A percentile compares a stretch with the other conserved stretches of the same genome.
Evolutionary conservation across 2,329 filamentous ascomycete genomes (phyloP).

Genomic region (Cladosporium sp.): DNA sequence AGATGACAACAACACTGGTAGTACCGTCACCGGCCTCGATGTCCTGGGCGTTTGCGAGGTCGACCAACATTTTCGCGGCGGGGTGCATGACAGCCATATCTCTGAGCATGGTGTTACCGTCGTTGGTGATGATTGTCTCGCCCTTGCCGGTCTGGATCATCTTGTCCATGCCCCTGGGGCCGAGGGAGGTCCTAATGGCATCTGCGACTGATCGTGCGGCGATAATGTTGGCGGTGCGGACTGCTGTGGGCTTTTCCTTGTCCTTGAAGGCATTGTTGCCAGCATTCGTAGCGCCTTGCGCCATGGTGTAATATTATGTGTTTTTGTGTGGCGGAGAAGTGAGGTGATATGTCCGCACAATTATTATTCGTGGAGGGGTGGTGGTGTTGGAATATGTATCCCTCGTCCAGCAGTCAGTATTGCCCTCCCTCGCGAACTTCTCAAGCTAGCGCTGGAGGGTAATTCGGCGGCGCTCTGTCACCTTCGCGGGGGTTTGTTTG

Average conservation of each 20-base stretch:
- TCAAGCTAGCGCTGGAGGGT: background rate
- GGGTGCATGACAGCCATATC: constrained; percentile 99
- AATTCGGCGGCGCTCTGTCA: background rate
- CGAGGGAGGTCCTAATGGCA: constrained; percentile 94
- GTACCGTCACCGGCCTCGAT: constrained; percentile 98
- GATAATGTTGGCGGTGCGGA: constrained; percentile 94
- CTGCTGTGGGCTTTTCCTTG: constrained; percentile 98
- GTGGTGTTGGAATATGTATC: background rate
- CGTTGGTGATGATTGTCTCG: constrained; percentile 98
- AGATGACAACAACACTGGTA: constrained; percentile 97
- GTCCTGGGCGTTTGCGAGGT: constrained; percentile 94
- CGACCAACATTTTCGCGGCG: constrained; percentile 98
- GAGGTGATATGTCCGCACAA: background rate
- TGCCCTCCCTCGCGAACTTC: constrained; percentile 7
- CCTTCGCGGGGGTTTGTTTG: background rate
- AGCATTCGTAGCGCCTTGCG: constrained; percentile 49
- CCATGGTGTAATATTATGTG: constrained; percentile 31
- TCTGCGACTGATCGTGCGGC: constrained; percentile 97
- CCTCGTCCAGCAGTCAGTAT: background rate
- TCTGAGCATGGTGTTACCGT: constrained; percentile 98
- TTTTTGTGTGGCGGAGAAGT: constrained; percentile 7
- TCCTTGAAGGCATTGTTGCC: constrained; percentile 71
- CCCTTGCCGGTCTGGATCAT: constrained; percentile 98
- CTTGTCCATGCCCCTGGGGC: constrained; percentile 97
- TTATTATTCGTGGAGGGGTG: background rate